Conservation (phyloP, 2,329 filamentous ascomycete species). For the Penicillium sp. region DNA sequence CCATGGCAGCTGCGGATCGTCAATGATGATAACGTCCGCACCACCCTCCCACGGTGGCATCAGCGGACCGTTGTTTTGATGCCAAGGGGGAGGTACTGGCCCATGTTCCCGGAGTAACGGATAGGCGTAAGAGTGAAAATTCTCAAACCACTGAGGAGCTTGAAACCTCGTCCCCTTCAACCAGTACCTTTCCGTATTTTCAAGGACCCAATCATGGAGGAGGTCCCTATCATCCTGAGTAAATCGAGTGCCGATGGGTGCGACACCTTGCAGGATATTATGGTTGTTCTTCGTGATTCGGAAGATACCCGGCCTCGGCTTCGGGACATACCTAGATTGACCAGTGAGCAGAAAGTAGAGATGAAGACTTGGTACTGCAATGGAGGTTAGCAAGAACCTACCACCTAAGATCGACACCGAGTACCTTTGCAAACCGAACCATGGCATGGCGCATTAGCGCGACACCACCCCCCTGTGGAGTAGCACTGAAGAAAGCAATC, state of each 20-base stretch:
- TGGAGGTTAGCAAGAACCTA: conserved; percentile 45
- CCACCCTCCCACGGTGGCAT: conserved; percentile 65
- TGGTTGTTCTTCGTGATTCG: conserved; percentile 81
- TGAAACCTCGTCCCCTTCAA: conserved; percentile 47
- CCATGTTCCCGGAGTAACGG: not conserved
- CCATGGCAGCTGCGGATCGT: conserved; percentile 78
- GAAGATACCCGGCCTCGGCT: conserved; percentile 74
- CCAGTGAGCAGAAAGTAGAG: not conserved
- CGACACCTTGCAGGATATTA: conserved; percentile 80
- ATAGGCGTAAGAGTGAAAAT: not conserved
- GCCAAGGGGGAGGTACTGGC: not conserved
- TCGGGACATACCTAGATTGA: conserved; percentile 62
- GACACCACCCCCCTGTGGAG: conserved; percentile 73
- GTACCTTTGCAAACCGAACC: conserved; percentile 65
- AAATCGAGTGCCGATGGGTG: conserved; percentile 55
- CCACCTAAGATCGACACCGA: conserved; percentile 71
- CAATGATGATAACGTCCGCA: conserved; percentile 73
- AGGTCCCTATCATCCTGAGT: conserved; percentile 60
- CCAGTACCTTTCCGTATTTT: conserved; percentile 75
- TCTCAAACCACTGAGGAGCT: not conserved
- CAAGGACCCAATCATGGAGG: conserved; percentile 68
- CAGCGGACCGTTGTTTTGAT: conserved; percentile 57
- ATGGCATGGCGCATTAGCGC: conserved; percentile 75
- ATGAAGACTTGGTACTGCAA: not conserved
- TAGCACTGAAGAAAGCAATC: conserved; percentile 75